phyloP scores from a whole-genome alignment of 768 basidiomycete species.

The Scleroderma bovista region DNA sequence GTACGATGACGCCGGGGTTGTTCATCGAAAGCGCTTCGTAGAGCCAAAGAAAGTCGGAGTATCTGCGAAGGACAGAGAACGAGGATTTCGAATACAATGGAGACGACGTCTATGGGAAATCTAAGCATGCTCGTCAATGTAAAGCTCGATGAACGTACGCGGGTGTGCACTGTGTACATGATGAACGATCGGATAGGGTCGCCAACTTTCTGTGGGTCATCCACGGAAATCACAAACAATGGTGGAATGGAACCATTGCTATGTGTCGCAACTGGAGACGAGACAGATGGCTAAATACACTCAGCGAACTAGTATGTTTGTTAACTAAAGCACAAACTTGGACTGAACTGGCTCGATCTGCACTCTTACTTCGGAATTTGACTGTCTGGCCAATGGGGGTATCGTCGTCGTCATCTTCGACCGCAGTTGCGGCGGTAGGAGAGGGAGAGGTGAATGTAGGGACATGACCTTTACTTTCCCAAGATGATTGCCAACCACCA shows the following conservation, averaged over 20 bases:
- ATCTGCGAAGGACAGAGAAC: slow-evolving; percentile 94
- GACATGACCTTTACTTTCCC: slow-evolving; percentile 31
- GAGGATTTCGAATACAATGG: slow-evolving; percentile 74
- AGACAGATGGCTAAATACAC: slow-evolving; percentile 9
- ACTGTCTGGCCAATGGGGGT: slow-evolving; percentile 53
- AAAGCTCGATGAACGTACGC: slow-evolving; percentile 39
- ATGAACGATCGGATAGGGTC: slow-evolving; percentile 91
- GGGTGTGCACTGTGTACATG: slow-evolving; percentile 94
- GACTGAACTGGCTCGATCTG: slow-evolving; percentile 17
- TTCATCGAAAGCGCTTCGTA: slow-evolving; percentile 83
- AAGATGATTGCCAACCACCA: slow-evolving; percentile 47
- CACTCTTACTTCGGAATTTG: slow-evolving; percentile 23
- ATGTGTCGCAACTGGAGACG: slow-evolving; percentile 14
- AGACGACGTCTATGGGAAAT: slow-evolving; percentile 64
- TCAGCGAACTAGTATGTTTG: background rate
- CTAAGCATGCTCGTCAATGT: background rate
- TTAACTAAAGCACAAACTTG: slow-evolving; percentile 7
- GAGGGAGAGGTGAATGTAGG: slow-evolving; percentile 8
- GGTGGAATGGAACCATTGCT: slow-evolving; percentile 51
- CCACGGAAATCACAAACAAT: slow-evolving; percentile 83
- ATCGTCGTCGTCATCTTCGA: slow-evolving; percentile 65
- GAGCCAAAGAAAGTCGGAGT: slow-evolving; percentile 96
- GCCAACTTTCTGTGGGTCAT: slow-evolving; percentile 96
- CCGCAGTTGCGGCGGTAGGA: slow-evolving; percentile 22
- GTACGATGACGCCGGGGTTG: slow-evolving; percentile 96